Evolutionary conservation across 345 rosid genomes (phyloP).

Genomic region (Eucalyptus marginata): DNA sequence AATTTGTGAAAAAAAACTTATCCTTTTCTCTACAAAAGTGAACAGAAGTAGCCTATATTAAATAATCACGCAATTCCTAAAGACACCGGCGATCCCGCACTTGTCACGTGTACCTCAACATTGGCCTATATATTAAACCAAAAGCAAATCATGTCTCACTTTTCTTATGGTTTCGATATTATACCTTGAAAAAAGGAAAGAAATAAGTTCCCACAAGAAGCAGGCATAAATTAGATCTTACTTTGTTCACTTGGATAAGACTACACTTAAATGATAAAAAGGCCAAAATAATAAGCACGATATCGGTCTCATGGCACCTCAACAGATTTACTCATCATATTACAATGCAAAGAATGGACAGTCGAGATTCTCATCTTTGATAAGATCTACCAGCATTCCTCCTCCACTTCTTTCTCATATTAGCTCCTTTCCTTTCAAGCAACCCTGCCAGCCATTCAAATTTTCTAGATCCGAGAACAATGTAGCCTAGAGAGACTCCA

Average conservation of each 20-base stretch:
- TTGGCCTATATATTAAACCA: too few species aligned
- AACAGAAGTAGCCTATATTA: too few species aligned
- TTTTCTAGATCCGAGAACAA: background rate
- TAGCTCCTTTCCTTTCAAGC: slow-evolving; percentile 37
- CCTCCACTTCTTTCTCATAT: slow-evolving; percentile 23
- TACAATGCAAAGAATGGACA: background rate
- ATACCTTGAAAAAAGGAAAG: too few species aligned
- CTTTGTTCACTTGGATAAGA: background rate
- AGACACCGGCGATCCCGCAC: too few species aligned
- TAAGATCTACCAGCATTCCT: background rate
- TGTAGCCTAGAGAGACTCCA: background rate
- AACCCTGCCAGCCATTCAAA: background rate
- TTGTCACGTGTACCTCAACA: too few species aligned
- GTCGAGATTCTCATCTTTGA: background rate
- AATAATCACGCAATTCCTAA: too few species aligned
- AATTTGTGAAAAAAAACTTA: too few species aligned
- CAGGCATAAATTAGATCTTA: too few species aligned
- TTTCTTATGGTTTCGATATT: too few species aligned
- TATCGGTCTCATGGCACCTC: background rate
- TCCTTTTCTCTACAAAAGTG: too few species aligned
- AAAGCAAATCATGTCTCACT: too few species aligned
- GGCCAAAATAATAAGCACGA: background rate
- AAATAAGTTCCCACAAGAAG: too few species aligned
- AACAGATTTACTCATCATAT: background rate
- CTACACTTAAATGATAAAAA: background rate